Evolutionary conservation across 371 early-diverging fungal species (phyloP), one percentile per base, ranked within the genome.

Genomic region (Lichtheimia hyalospora): DNA sequence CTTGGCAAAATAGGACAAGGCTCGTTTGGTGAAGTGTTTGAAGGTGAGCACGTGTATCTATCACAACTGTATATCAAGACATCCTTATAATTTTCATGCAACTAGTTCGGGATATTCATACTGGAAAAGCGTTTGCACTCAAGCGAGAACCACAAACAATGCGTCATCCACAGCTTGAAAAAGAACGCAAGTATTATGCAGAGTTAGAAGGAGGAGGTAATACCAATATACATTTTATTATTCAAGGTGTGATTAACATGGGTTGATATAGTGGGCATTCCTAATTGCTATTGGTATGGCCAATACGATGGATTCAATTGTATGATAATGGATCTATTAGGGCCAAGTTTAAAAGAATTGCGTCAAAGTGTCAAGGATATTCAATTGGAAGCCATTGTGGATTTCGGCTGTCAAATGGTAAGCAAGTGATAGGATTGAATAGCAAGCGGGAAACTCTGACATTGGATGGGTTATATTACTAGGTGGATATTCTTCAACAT

Each of bases 281-380:
- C 98, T 4, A 77, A 75, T 40, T 89, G 89, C 39, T 91, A 94
- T 69, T 96, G 96, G 86, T 95, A 92, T 83, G 97, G 97, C 18
- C 87, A 89, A 64, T 95, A 97, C 71, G 95, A 95, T 4, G 84
- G 90, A 10, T 94, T 93, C 75, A 90, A 92, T 69, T 86, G 93
- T 20, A 83, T 96, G 43, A 92, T 97, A 64, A 93, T 99, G 63
- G 99, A 99, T 75, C 79, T 99, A 50, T 88, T 99, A 16, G 99
- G 99, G 10, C 91, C 94, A 5, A 91, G 87, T 66, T 73, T 99
- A 20, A 97, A 98, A 69, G 89, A 96, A 71, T 76, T 97, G 60
- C 94, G 75, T 43, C 64, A 79, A 52, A 55, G 66, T 25, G 75
- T 78, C 52, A 67, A 70, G 54, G 57, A 70, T 27, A 66, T 88